A percentile compares a stretch with the other conserved stretches of the same genome.
These are phyloP conservation scores for Cynanchum wilfordii DNA, from an alignment of 257 asterid genomes.

Conservation along the genomic window DNA sequence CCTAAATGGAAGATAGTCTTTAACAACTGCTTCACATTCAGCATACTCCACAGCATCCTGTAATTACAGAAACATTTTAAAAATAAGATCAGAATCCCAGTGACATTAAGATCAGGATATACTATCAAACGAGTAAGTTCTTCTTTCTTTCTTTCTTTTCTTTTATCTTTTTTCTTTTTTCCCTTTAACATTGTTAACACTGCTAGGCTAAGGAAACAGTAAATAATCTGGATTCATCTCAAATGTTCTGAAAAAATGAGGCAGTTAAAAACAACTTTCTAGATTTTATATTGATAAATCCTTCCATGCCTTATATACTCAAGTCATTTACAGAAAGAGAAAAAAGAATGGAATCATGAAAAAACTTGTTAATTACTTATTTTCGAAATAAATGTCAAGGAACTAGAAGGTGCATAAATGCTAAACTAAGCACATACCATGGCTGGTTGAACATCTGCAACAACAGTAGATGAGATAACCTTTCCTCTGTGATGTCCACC, in stretches of 20 bases:
- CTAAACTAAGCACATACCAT: conserved; percentile 46
- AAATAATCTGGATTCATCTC: neutral
- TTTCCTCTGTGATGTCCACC: conserved; percentile 97
- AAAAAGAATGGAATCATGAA: neutral
- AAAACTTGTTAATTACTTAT: neutral
- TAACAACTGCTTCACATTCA: conserved; percentile 94
- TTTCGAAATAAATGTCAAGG: neutral
- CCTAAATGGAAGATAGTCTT: conserved; percentile 79
- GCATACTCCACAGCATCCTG: conserved; percentile 98
- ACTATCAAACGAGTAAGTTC: neutral
- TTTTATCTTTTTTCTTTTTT: too few species aligned
- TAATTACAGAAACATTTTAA: conserved; percentile 9
- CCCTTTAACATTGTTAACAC: neutral
- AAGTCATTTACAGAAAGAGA: neutral
- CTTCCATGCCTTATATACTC: neutral
- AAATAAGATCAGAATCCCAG: neutral
- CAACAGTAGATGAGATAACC: conserved; percentile 66
- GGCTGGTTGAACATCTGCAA: conserved; percentile 95
- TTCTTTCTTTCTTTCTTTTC: too few species aligned
- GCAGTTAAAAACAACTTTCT: neutral
- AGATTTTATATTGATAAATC: neutral
- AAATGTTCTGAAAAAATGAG: neutral
- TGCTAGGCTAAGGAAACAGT: neutral
- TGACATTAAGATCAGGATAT: neutral
- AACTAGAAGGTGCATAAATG: neutral